Evolutionary conservation across 352 stramenopile genomes (phyloP), one percentile per base, ranked within the genome.

Genomic region (Albugo laibachii): DNA sequence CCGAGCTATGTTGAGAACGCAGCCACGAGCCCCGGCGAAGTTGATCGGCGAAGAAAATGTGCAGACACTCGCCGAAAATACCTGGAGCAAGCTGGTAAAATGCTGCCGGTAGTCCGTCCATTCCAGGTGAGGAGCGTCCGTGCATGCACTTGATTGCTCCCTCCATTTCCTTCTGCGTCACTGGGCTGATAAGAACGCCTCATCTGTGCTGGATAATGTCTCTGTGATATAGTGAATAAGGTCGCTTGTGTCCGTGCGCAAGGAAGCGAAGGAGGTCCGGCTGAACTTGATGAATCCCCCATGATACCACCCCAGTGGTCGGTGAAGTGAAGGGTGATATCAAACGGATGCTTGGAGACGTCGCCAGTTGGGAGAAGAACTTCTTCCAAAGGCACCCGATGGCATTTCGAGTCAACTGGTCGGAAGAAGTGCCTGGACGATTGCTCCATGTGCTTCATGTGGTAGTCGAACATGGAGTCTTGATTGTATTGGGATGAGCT

Each of bases 31-130:
- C 58, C 11, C 56, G 52, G 0, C 13, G 4, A 10, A 58, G 53
- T 16, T 56, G 52, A 21, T 55, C 21, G 0, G 50, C 15, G 36
- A 62, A 66, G 0, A 63, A 52, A 5, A 57, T 49, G 2, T 19
- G 15, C n/a, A 63, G 45, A 38, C 47, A 41, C 38, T 54, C 45
- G 13, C 53, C 50, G 10, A 66, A 61, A 16, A 41, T 16, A 18
- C 55, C 20, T 2, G 59, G 53, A 11, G 41, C 53, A 0, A 54
- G n/a, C 15, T 63, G 46, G 50, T 50, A 63, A 40, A 63, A 63
- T 8, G 41, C 52, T 24, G 53, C 55, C 1, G 49, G 51, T 1
- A 53, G 41, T 11, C 59, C 59, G 38, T 43, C 38, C 16, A 8
- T 43, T 19, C 38, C 38, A 43, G 38, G 38, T 24, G 38, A 19